Base-by-base conservation (phyloP, 208 protist species). In the Leishmania arabica region DNA sequence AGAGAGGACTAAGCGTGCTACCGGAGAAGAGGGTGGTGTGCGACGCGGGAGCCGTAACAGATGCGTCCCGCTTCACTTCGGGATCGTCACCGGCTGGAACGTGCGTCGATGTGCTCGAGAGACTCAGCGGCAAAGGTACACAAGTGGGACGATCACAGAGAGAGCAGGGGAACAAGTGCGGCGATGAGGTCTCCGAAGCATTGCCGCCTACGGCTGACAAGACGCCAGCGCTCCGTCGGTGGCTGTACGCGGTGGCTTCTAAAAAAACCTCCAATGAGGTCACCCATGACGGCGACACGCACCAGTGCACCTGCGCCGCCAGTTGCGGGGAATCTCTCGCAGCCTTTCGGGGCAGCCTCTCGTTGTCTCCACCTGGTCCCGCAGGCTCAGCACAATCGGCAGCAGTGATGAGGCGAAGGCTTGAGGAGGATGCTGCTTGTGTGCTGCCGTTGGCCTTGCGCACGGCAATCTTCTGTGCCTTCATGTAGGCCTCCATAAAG, bases 21-120 rank as follows among this genome's bases (percentile, higher is more conserved):
- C 87, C 86, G n/a, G 92, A 96, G 77, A 97, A 97, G 34, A 94
- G 68, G 19, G 90, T 95, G 1, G 91, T 89, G 82, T 97, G 94
- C 37, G 70, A 51, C 37, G 64, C 62, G 56, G 53, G 45, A 27
- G 62, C 17, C 21, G 75, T 21, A 31, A 1, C 45, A 31, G 34
- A 49, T 73, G 27, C 17, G 9, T 34, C 40, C 1, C 42, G 17
- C 68, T 54, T 34, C 21, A 47, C 45, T 4, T 40, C n/a, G 15
- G 37, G 17, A n/a, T 73, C 65, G 21, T 31, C 56, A 5, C 66
- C 15, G 7, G 64, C 60, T 19, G 60, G 72, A 3, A 78, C 34
- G 56, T 87, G 85, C 6, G 31, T 88, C 7, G 85, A 85, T 40
- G 74, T 84, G 68, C 80, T 81, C 11, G 86, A 84, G 15, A 93